phyloP scores from a whole-genome alignment of 257 asterid species.

The Fraxinus pennsylvanica region DNA sequence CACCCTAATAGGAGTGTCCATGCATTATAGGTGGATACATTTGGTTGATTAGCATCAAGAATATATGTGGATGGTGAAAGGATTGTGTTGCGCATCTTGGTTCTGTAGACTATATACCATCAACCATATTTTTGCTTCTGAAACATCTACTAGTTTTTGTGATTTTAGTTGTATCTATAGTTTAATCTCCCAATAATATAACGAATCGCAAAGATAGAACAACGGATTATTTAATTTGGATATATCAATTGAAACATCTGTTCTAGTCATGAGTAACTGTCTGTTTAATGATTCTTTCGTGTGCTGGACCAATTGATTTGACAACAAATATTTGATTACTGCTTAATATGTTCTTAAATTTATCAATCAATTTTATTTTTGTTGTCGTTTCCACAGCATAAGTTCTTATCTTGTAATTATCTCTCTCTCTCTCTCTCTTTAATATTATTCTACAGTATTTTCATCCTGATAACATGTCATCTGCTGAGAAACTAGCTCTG shows the following conservation, averaged over 20 bases:
- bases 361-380: neutral
- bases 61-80: neutral
- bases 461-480: conserved; percentile 88
- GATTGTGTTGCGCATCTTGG: neutral
- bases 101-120: neutral
- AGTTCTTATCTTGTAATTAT: neutral
- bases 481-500: conserved; percentile 82
- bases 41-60: neutral
- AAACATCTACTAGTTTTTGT: neutral
- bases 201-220: neutral
- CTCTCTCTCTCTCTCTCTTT: no score
- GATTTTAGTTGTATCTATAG: neutral
- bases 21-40: neutral
- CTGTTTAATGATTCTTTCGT: neutral
- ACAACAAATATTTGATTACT: neutral
- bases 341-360: neutral
- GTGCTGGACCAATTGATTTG: neutral
- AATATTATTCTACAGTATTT: conserved; percentile 50
- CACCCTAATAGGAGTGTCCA: no score
- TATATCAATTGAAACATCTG: neutral
- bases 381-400: neutral
- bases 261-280: conserved; percentile 6
- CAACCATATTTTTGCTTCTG: neutral
- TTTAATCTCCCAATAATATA: neutral
- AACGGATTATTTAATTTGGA: neutral